Evolutionary conservation across 345 rosid species (phyloP).

Genomic region (Aquilaria yunnanensis): DNA sequence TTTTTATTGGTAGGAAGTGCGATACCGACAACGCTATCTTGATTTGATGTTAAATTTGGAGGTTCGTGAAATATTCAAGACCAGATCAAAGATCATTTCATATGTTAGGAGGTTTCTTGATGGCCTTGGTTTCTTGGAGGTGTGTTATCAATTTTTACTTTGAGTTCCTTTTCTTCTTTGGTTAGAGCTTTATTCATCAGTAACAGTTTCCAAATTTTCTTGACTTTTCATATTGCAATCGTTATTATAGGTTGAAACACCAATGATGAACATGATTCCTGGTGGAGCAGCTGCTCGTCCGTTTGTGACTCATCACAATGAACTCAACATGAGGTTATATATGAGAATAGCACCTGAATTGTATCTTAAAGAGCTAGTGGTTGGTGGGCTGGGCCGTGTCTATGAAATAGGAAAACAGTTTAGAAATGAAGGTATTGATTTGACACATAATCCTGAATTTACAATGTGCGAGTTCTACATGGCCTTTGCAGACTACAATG

Average conservation of each 20-base stretch:
- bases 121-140: slow-evolving; percentile 72
- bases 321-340: slow-evolving; percentile 72
- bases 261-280: slow-evolving; percentile 97
- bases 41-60: slow-evolving; percentile 83
- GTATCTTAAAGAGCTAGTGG: slow-evolving; percentile 80
- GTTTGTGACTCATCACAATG: slow-evolving; percentile 94
- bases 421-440: slow-evolving; percentile 95
- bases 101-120: slow-evolving; percentile 72
- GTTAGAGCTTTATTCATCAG: not conserved
- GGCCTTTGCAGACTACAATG: slow-evolving; percentile 98
- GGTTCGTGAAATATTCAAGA: slow-evolving; percentile 67
- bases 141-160: slow-evolving; percentile 17
- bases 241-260: slow-evolving; percentile 74
- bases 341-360: slow-evolving; percentile 99
- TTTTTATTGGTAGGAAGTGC: slow-evolving; percentile 54
- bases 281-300: slow-evolving; percentile 99
- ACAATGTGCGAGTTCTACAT: slow-evolving; percentile 98
- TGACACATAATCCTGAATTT: slow-evolving; percentile 98
- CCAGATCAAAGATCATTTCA: slow-evolving; percentile 55
- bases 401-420: slow-evolving; percentile 98
- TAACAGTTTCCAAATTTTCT: not conserved
- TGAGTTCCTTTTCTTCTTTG: not conserved
- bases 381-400: slow-evolving; percentile 89
- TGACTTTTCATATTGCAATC: not conserved
- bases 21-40: slow-evolving; percentile 87